These are phyloP conservation scores for Manihot esculenta DNA, from an alignment of 441 rosid species.

Conservation along the genomic window DNA sequence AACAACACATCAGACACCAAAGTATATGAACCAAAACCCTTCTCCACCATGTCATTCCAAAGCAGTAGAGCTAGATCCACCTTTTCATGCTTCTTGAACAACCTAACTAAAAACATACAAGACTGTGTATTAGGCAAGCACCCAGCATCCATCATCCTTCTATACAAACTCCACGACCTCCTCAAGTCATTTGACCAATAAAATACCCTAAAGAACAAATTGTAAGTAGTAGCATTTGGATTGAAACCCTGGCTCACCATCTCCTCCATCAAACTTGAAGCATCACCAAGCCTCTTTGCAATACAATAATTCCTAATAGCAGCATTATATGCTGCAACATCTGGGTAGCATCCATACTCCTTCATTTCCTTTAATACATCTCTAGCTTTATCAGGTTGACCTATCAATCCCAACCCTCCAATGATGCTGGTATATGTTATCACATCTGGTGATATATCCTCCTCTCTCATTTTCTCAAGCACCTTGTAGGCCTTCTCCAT, in stretches of 20 bases:
- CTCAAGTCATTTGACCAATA: slow-evolving; percentile 63
- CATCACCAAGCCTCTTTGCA: slow-evolving; percentile 75
- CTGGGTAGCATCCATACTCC: slow-evolving; percentile 83
- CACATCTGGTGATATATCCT: slow-evolving; percentile 62
- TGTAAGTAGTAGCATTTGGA: slow-evolving; percentile 82
- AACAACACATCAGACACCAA: slow-evolving; percentile 82
- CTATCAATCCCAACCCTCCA: slow-evolving; percentile 78
- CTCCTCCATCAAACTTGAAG: slow-evolving; percentile 66
- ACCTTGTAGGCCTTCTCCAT: slow-evolving; percentile 58
- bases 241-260: slow-evolving; percentile 58
- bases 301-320: slow-evolving; percentile 78
- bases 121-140: slow-evolving; percentile 85
- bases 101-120: slow-evolving; percentile 71
- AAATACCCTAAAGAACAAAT: slow-evolving; percentile 73
- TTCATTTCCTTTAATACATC: slow-evolving; percentile 70
- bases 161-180: slow-evolving; percentile 56
- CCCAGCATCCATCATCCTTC: slow-evolving; percentile 58
- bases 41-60: slow-evolving; percentile 87
- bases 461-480: slow-evolving; percentile 66
- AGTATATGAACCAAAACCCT: slow-evolving; percentile 75
- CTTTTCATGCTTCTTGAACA: slow-evolving; percentile 73
- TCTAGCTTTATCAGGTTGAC: slow-evolving; percentile 94
- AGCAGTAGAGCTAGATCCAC: slow-evolving; percentile 67
- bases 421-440: slow-evolving; percentile 69
- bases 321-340: slow-evolving; percentile 82